A percentile compares a stretch with the other conserved stretches of the same genome.
Conservation (phyloP, 108 stramenopile genomes). For the Nannochloropsis salina region DNA sequence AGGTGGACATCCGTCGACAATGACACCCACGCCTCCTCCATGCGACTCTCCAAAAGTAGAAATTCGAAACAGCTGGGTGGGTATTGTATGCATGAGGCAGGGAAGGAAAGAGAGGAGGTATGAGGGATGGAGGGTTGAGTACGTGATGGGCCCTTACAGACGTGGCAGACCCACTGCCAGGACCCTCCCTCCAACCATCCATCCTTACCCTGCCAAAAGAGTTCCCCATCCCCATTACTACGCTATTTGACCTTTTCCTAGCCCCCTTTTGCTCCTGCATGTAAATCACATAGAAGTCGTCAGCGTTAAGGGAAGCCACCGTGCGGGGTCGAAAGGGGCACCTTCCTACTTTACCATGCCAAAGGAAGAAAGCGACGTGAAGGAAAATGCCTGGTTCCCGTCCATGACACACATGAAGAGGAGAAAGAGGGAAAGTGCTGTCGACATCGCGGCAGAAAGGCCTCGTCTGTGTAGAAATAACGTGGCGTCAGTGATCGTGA, state of each 20-base stretch:
- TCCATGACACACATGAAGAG: background rate
- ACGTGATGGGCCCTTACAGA: too few species aligned
- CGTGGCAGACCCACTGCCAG: too few species aligned
- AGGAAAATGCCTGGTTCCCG: background rate
- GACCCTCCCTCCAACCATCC: too few species aligned
- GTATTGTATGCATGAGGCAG: background rate
- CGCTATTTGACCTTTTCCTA: background rate
- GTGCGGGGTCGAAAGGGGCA: background rate
- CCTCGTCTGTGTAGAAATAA: background rate
- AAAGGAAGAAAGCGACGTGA: background rate
- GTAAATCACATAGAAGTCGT: background rate
- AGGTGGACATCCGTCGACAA: slow-evolving; percentile 92
- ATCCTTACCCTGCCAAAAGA: slow-evolving; percentile 67
- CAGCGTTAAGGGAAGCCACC: background rate
- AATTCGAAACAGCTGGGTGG: slow-evolving; percentile 73
- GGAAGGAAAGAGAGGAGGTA: background rate
- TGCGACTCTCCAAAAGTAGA: slow-evolving; percentile 98
- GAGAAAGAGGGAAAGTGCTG: background rate
- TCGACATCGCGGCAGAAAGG: background rate
- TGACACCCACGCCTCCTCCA: slow-evolving; percentile 91
- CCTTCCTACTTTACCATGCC: background rate
- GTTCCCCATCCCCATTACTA: slow-evolving; percentile 80
- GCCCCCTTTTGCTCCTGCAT: background rate
- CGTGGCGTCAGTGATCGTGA: too few species aligned
- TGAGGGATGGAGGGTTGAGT: too few species aligned